Conservation (phyloP, 306 rosid genomes). For the Lathyrus sativus region DNA sequence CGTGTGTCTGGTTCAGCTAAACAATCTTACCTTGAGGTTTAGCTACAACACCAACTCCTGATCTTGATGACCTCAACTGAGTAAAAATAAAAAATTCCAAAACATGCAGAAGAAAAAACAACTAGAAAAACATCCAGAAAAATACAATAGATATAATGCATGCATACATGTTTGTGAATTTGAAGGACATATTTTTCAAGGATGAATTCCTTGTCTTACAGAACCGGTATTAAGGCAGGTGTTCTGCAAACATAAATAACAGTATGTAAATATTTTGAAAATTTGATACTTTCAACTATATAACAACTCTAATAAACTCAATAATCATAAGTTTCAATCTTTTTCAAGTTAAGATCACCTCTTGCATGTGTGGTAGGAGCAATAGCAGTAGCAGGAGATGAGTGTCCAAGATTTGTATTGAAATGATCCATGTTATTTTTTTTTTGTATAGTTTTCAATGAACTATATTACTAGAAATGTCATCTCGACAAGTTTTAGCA, state of each 20-base stretch:
- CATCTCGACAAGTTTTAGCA: no score
- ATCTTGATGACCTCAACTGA: constrained; percentile 51
- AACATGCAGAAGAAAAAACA: not conserved
- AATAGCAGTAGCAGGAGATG: not conserved
- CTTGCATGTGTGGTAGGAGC: not conserved
- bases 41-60: constrained; percentile 38
- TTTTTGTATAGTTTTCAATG: not conserved
- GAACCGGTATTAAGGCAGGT: constrained; percentile 42
- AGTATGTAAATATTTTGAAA: not conserved
- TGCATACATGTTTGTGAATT: not conserved
- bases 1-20: not conserved
- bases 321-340: no score
- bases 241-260: constrained; percentile 9
- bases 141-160: not conserved
- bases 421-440: not conserved
- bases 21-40: constrained; percentile 49
- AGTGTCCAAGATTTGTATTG: not conserved
- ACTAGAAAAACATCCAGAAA: constrained; percentile 7
- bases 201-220: constrained; percentile 19
- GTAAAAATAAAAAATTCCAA: not conserved
- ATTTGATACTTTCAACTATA: no score
- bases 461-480: no score
- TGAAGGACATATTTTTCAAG: constrained; percentile 5
- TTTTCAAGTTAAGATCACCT: not conserved
- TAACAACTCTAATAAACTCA: no score